A percentile compares a stretch with the other conserved stretches of the same genome.
Evolutionary conservation across 306 rosid genomes (phyloP).

Genomic region (Lathyrus aphaca): DNA sequence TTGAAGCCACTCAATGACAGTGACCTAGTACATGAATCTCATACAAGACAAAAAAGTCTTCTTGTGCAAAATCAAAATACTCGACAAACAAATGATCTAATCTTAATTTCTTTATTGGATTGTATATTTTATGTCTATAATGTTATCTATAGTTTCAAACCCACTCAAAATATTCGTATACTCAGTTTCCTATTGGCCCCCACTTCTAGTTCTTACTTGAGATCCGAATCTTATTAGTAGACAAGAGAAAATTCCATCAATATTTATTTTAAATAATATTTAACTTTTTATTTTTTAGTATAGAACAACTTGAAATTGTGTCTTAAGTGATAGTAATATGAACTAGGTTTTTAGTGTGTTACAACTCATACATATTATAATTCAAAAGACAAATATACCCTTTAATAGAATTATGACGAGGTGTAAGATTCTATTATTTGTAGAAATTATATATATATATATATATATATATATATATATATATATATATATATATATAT

Average conservation of each 20-base stretch:
- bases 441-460: too few species aligned
- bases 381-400: too few species aligned
- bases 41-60: conserved; percentile 52
- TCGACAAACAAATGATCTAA: conserved; percentile 38
- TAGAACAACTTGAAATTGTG: too few species aligned
- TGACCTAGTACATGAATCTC: conserved; percentile 51
- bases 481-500: too few species aligned
- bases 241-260: not conserved
- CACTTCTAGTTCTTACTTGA: not conserved
- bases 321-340: too few species aligned
- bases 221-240: not conserved
- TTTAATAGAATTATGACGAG: too few species aligned
- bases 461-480: too few species aligned
- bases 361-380: too few species aligned
- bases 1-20: conserved; percentile 54
- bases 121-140: conserved; percentile 23
- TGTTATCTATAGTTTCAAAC: conserved; percentile 39
- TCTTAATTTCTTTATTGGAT: not conserved
- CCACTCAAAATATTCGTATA: conserved; percentile 16
- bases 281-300: not conserved
- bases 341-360: too few species aligned
- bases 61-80: conserved; percentile 36
- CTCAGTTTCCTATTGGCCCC: conserved; percentile 35
- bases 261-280: not conserved
- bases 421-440: too few species aligned